Evolutionary conservation across 2,329 filamentous ascomycete species (phyloP).

Genomic region (Cryphonectria carpinicola): DNA sequence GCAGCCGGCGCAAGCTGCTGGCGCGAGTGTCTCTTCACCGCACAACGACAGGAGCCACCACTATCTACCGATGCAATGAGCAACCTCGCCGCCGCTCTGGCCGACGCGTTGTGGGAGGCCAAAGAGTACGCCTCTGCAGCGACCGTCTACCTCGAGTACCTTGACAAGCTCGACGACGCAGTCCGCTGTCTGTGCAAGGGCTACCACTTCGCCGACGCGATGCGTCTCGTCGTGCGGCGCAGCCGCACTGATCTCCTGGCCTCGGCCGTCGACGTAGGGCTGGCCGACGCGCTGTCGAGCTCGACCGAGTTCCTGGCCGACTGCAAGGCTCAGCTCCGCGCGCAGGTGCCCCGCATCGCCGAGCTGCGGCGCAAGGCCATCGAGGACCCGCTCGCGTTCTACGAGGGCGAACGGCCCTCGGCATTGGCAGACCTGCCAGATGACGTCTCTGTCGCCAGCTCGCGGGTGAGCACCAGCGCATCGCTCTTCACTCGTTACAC

Average conservation of each 20-base stretch:
- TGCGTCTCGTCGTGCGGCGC: constrained; percentile 71
- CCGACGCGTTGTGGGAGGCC: constrained; percentile 77
- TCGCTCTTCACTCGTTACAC: constrained; percentile 94
- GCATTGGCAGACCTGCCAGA: constrained; percentile 65
- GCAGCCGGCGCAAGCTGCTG: constrained; percentile 76
- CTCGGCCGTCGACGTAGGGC: constrained; percentile 73
- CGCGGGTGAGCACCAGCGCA: constrained; percentile 79
- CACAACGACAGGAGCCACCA: constrained; percentile 66
- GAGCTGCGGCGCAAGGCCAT: constrained; percentile 82
- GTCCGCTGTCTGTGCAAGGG: constrained; percentile 83
- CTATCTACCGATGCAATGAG: constrained; percentile 63
- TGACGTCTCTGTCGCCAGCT: constrained; percentile 85
- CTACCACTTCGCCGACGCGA: constrained; percentile 86
- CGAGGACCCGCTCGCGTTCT: constrained; percentile 86
- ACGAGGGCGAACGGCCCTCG: constrained; percentile 69
- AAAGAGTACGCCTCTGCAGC: constrained; percentile 85
- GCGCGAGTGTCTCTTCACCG: constrained; percentile 86
- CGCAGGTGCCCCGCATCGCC: constrained; percentile 82
- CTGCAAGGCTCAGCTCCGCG: constrained; percentile 81
- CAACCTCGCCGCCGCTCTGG: constrained; percentile 73
- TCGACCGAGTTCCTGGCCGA: constrained; percentile 93
- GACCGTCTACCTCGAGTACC: constrained; percentile 79
- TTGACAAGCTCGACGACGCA: constrained; percentile 71
- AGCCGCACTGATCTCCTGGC: constrained; percentile 65
- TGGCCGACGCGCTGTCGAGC: constrained; percentile 78